A percentile compares a stretch with the other conserved stretches of the same genome.
phyloP scores from a whole-genome alignment of 441 rosid genomes.

The Adansonia rubrostipa region DNA sequence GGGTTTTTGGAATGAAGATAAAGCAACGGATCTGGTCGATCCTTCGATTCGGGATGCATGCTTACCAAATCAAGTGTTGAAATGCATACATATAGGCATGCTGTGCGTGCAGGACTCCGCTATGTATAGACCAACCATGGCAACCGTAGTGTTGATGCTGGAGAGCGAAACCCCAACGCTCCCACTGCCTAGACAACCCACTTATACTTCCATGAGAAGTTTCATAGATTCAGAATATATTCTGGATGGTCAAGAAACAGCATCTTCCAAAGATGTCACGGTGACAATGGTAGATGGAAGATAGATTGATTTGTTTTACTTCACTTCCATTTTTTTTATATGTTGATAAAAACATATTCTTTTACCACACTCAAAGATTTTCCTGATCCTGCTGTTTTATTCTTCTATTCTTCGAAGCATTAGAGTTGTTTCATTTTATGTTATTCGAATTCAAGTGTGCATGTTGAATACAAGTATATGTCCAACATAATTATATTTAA shows the following conservation, averaged over 20 bases:
- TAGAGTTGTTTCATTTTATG: too few species aligned
- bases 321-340: background rate
- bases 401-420: too few species aligned
- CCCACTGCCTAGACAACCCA: constrained; percentile 41
- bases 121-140: constrained; percentile 39
- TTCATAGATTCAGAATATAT: constrained; percentile 23
- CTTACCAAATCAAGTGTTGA: constrained; percentile 30
- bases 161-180: constrained; percentile 35
- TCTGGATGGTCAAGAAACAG: constrained; percentile 28
- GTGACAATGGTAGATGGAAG: constrained; percentile 37
- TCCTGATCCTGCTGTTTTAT: too few species aligned
- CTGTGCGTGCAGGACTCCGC: constrained; percentile 50
- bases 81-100: constrained; percentile 48
- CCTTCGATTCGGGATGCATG: constrained; percentile 32
- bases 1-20: constrained; percentile 43
- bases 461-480: too few species aligned
- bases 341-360: too few species aligned
- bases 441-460: too few species aligned
- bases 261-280: constrained; percentile 37
- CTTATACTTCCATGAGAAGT: constrained; percentile 30
- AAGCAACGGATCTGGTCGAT: constrained; percentile 41
- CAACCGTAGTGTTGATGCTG: constrained; percentile 35
- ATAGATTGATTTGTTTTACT: constrained; percentile 15
- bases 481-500: too few species aligned
- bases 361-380: too few species aligned